phyloP scores from a whole-genome alignment of 1,284 basidiomycete species.

The Malassezia equina region DNA sequence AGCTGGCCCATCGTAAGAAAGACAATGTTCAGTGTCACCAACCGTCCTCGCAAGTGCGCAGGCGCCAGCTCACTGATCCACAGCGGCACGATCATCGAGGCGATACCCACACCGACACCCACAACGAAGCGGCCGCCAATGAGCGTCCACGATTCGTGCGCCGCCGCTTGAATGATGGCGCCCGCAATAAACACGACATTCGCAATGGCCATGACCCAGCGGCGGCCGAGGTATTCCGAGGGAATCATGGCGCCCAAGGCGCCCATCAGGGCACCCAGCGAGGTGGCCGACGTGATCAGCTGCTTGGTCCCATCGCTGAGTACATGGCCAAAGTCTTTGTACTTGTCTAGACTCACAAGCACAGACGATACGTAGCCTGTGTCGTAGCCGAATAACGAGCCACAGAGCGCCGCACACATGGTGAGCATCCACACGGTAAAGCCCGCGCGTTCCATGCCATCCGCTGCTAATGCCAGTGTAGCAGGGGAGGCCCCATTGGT shows the following conservation, averaged over 20 bases:
- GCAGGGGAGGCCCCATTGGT: background rate
- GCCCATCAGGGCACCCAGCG: conserved; percentile 18
- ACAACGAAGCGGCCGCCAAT: conserved; percentile 50
- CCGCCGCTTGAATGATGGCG: conserved; percentile 47
- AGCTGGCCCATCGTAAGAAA: conserved; percentile 49
- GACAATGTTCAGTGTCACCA: conserved; percentile 48
- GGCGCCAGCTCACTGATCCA: conserved; percentile 50
- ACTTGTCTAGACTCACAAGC: conserved; percentile 12
- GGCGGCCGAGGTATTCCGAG: conserved; percentile 16
- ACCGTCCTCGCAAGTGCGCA: conserved; percentile 46
- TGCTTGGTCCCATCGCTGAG: conserved; percentile 14
- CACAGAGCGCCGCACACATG: conserved; percentile 17
- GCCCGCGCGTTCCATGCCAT: conserved; percentile 13
- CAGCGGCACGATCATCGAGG: conserved; percentile 46
- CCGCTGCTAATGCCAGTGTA: background rate
- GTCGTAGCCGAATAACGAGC: conserved; percentile 20
- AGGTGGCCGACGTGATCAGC: conserved; percentile 17
- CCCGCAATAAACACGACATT: conserved; percentile 30
- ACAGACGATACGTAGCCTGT: conserved; percentile 21
- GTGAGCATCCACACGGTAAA: conserved; percentile 18
- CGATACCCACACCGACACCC: conserved; percentile 48
- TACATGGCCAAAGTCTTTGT: conserved; percentile 9
- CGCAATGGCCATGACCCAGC: conserved; percentile 20
- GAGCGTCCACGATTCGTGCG: conserved; percentile 45
- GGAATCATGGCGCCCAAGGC: conserved; percentile 14